phyloP scores from a whole-genome alignment of 176 grass and related monocot species.

The Avena insularis region DNA sequence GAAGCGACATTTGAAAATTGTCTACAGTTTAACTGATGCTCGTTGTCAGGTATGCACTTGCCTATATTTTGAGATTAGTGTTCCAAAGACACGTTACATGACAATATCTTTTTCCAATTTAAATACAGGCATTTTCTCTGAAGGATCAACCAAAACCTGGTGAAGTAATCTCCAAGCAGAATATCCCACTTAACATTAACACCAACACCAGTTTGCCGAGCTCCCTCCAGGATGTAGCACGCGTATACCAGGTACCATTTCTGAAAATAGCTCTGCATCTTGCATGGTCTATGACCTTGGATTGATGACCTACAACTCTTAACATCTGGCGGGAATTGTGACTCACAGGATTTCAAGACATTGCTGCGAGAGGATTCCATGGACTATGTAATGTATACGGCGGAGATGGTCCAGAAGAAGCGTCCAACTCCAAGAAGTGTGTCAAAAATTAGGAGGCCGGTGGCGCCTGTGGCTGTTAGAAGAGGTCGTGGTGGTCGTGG shows the following conservation, averaged over 20 bases:
- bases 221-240: constrained; percentile 64
- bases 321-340: constrained; percentile 10
- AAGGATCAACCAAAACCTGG: constrained; percentile 83
- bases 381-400: constrained; percentile 69
- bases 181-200: constrained; percentile 73
- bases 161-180: constrained; percentile 85
- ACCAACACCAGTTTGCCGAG: constrained; percentile 62
- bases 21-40: constrained; percentile 84
- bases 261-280: constrained; percentile 25
- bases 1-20: constrained; percentile 95
- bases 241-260: constrained; percentile 75
- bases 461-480: constrained; percentile 28
- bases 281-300: constrained; percentile 19
- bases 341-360: constrained; percentile 87
- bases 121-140: constrained; percentile 89
- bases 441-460: constrained; percentile 62
- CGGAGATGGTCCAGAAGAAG: constrained; percentile 66
- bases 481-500: constrained; percentile 43
- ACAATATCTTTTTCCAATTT: constrained; percentile 46
- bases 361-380: constrained; percentile 84
- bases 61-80: constrained; percentile 32
- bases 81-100: constrained; percentile 22
- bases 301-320: background rate
- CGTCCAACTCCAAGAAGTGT: constrained; percentile 72
- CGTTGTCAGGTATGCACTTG: constrained; percentile 74